phyloP scores from a whole-genome alignment of 441 rosid species.

The Arabidopsis lyrata region DNA sequence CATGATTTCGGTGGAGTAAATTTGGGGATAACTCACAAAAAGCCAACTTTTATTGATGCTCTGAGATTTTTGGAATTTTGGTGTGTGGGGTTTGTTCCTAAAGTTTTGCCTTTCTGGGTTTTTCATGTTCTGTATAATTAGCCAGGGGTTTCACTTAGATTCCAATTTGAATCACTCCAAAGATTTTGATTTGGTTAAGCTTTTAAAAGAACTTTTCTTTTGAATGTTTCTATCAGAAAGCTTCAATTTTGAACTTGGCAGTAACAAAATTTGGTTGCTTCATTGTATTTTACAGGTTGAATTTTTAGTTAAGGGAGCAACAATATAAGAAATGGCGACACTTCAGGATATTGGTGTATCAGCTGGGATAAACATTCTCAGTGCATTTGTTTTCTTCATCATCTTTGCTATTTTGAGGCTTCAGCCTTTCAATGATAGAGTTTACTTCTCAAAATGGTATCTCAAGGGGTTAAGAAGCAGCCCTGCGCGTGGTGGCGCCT shows the following conservation, averaged over 20 bases:
- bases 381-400: slow-evolving; percentile 76
- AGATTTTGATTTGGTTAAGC: slow-evolving; percentile 12
- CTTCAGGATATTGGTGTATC: slow-evolving; percentile 80
- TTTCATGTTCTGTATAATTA: slow-evolving; percentile 11
- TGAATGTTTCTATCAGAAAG: background rate
- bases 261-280: slow-evolving; percentile 11
- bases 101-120: slow-evolving; percentile 17
- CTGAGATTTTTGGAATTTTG: slow-evolving; percentile 9
- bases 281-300: slow-evolving; percentile 28
- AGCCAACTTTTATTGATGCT: background rate
- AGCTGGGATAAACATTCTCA: slow-evolving; percentile 75
- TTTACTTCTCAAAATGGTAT: slow-evolving; percentile 97
- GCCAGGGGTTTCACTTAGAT: background rate
- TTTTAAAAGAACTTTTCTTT: slow-evolving; percentile 4
- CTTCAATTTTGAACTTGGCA: slow-evolving; percentile 6
- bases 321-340: too few species aligned
- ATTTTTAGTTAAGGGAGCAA: slow-evolving; percentile 9
- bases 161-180: slow-evolving; percentile 4
- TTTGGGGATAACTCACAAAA: slow-evolving; percentile 11
- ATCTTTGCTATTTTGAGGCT: slow-evolving; percentile 85
- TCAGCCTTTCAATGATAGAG: slow-evolving; percentile 95
- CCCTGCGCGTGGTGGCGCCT: slow-evolving; percentile 69
- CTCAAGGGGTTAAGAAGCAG: slow-evolving; percentile 81
- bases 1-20: slow-evolving; percentile 20
- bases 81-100: slow-evolving; percentile 20